These are phyloP conservation scores for Bipolaris gigantea DNA, from an alignment of 2,329 filamentous ascomycete genomes.

Conservation along the genomic window DNA sequence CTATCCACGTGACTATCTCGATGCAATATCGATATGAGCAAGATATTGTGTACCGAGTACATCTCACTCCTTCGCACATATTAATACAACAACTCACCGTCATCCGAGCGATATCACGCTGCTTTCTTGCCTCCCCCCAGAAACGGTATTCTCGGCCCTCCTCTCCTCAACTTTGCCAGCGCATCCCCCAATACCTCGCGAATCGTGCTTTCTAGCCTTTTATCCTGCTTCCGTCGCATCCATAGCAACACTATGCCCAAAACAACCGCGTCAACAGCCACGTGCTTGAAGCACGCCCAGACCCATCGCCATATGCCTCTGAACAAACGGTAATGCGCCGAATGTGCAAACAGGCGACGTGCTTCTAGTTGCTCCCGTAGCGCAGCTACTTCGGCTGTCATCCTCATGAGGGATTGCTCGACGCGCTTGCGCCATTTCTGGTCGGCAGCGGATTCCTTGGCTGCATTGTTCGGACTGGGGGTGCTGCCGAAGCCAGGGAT, in stretches of 20 bases:
- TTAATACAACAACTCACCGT: not conserved
- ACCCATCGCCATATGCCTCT: slow-evolving; percentile 52
- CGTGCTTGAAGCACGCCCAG: slow-evolving; percentile 78
- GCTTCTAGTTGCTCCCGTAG: slow-evolving; percentile 86
- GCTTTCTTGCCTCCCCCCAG: slow-evolving; percentile 22
- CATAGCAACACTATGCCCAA: slow-evolving; percentile 68
- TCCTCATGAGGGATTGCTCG: slow-evolving; percentile 81
- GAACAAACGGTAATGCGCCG: slow-evolving; percentile 63
- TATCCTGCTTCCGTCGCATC: slow-evolving; percentile 71
- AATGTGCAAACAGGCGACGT: slow-evolving; percentile 68
- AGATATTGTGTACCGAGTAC: not conserved
- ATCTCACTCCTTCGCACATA: not conserved
- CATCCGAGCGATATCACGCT: not conserved
- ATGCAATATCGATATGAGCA: not conserved
- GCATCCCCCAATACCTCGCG: slow-evolving; percentile 61
- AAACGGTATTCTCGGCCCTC: slow-evolving; percentile 32
- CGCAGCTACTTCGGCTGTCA: slow-evolving; percentile 91
- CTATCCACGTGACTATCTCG: not conserved
- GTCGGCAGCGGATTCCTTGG: slow-evolving; percentile 38
- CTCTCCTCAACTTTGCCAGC: slow-evolving; percentile 43
- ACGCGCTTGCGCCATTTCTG: slow-evolving; percentile 77
- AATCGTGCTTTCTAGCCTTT: slow-evolving; percentile 72
- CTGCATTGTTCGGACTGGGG: not conserved
- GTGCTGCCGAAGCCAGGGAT: slow-evolving; percentile 17
- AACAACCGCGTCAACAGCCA: slow-evolving; percentile 70